Percentiles rank a stretch among this genome's conserved stretches.
Conservation (phyloP, 1,284 basidiomycete species). For the Paramarasmius palmivorus region DNA sequence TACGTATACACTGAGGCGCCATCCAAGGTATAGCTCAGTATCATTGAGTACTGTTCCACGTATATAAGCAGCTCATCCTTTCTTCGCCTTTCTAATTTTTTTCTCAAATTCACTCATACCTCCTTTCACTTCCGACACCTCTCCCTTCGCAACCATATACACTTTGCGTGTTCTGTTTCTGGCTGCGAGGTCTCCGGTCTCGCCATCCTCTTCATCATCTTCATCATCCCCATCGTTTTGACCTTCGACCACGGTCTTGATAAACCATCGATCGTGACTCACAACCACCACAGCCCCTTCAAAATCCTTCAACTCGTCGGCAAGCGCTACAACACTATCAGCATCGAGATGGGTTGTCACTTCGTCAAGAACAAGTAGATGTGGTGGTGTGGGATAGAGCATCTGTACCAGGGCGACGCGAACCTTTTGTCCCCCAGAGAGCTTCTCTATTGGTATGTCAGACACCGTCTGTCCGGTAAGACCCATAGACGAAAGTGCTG, state of each 20-base stretch:
- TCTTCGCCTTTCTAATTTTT: constrained; percentile 5
- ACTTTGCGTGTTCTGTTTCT: constrained; percentile 26
- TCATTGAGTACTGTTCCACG: too few species aligned
- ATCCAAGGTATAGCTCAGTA: too few species aligned
- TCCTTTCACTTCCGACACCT: constrained; percentile 33
- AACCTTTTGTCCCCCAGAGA: constrained; percentile 67
- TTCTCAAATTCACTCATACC: constrained; percentile 11
- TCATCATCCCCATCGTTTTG: constrained; percentile 29
- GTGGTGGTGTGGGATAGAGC: constrained; percentile 43
- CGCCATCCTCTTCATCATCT: constrained; percentile 26
- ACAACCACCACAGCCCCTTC: constrained; percentile 64
- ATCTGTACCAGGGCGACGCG: constrained; percentile 48
- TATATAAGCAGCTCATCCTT: not conserved
- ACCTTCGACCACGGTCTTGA: constrained; percentile 40
- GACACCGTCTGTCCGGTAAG: constrained; percentile 47
- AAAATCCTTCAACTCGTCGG: constrained; percentile 53
- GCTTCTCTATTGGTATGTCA: constrained; percentile 40
- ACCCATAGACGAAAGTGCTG: constrained; percentile 50
- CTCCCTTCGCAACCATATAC: constrained; percentile 35
- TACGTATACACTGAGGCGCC: too few species aligned
- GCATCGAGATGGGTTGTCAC: constrained; percentile 73
- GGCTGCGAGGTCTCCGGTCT: constrained; percentile 21
- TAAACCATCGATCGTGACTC: constrained; percentile 64
- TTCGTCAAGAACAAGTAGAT: constrained; percentile 65
- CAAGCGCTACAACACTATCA: constrained; percentile 62